A percentile compares a stretch with the other conserved stretches of the same genome.
phyloP scores from a whole-genome alignment of 768 basidiomycete species.

The Termitomyces sp. region DNA sequence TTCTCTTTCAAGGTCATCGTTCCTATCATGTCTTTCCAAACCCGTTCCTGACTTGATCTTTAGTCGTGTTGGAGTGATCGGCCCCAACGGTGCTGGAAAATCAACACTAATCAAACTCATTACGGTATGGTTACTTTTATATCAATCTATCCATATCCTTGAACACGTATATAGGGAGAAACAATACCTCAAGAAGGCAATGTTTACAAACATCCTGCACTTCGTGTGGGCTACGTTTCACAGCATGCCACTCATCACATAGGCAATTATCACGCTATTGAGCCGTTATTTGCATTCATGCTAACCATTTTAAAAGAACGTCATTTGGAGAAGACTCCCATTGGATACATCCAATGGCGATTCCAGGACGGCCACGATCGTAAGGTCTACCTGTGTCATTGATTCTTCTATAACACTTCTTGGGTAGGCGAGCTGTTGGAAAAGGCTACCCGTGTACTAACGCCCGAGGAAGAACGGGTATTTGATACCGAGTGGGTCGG shows the following conservation, averaged over 20 bases:
- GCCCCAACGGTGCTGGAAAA: constrained; percentile 95
- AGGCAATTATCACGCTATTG: constrained; percentile 31
- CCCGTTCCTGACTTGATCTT: constrained; percentile 13
- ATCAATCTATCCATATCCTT: constrained; percentile 2
- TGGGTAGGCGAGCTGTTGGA: constrained; percentile 76
- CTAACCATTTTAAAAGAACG: constrained; percentile 46
- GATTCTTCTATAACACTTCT: not conserved
- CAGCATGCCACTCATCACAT: constrained; percentile 98
- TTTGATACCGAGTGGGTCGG: constrained; percentile 88
- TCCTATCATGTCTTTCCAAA: constrained; percentile 12
- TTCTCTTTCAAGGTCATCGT: constrained; percentile 76
- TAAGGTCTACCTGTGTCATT: constrained; percentile 26
- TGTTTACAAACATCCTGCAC: constrained; percentile 90
- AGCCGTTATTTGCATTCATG: not conserved
- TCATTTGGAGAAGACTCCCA: constrained; percentile 94
- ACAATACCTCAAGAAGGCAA: constrained; percentile 85
- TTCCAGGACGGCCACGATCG: constrained; percentile 99
- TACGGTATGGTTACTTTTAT: constrained; percentile 47
- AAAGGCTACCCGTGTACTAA: constrained; percentile 86
- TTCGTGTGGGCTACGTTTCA: constrained; percentile 95
- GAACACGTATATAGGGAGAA: constrained; percentile 60
- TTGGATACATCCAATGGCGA: constrained; percentile 97
- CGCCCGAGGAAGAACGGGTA: constrained; percentile 75
- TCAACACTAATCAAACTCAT: constrained; percentile 93
- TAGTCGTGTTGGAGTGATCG: constrained; percentile 88